Evolutionary conservation across 1,284 basidiomycete genomes (phyloP), one percentile per base, ranked within the genome.

Genomic region (Cryptococcus amylolentus): DNA sequence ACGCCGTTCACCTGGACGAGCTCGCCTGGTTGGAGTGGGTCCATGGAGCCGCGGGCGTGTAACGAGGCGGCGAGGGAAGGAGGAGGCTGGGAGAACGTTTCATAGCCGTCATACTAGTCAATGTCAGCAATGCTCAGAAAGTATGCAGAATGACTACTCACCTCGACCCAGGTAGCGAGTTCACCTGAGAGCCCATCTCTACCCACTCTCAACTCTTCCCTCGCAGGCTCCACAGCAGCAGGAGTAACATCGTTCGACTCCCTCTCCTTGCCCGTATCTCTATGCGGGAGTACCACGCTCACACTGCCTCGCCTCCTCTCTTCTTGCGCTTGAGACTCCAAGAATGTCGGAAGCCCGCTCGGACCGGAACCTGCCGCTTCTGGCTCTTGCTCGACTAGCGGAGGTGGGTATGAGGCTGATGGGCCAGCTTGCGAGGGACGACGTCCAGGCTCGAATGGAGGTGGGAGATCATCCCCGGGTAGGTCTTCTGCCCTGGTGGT

Each of bases 91-190:
- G 72, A 75, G 56, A 79, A 79, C 3, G 71, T 74, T 56, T 79
- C 77, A 57, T 78, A 79, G 1, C 77, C 77, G 57, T 79, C 77
- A 51, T 75, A 76, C 69, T 78, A 26, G 8, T 49, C 14, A 45
- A 47, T 10, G 3, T 49, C 27, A 39, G 56, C n/a, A 27, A 16
- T 13, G 37, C n/a, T 49, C 42, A 48, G n/a, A 14, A 38, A 14
- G 38, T 23, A 26, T 10, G 35, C 20, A 41, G 28, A 47, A 7
- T 7, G 2, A 23, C 23, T 23, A 60, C 69, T 63, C 61, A 75
- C 73, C 67, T 76, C 73, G 27, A 71, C 48, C 73, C 73, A 76
- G 2, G 68, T 71, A 3, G 65, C 70, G 9, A 76, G 61, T 45
- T 76, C 72, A 20, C 72, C 71, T 10, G 59, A 51, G 1, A 71